Percentiles rank a stretch among this genome's conserved stretches.
Conservation (phyloP, 2,329 filamentous ascomycete species). For the Aureobasidium sp. region DNA sequence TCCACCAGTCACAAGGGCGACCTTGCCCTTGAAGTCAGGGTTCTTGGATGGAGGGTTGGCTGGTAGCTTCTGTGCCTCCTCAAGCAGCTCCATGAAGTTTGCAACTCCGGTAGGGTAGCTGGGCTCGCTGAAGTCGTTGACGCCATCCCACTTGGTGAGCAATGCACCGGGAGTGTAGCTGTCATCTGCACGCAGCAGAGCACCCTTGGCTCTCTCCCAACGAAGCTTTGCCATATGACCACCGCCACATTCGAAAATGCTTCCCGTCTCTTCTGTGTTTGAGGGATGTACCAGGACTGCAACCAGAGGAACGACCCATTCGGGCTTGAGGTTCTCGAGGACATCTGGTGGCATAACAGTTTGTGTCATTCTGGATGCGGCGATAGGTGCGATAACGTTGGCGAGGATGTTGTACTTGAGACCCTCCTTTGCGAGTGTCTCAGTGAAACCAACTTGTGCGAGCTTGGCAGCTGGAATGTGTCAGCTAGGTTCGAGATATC, state of each 20-base stretch:
- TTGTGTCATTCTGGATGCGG: slow-evolving; percentile 90
- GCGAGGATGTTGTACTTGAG: slow-evolving; percentile 94
- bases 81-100: slow-evolving; percentile 80
- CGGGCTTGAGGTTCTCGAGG: slow-evolving; percentile 75
- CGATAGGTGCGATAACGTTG: slow-evolving; percentile 94
- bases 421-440: slow-evolving; percentile 96
- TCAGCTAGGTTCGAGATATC: slow-evolving; percentile 22
- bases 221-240: slow-evolving; percentile 88
- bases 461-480: slow-evolving; percentile 69
- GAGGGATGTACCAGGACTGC: slow-evolving; percentile 80
- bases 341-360: slow-evolving; percentile 95
- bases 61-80: slow-evolving; percentile 72
- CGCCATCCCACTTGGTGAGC: slow-evolving; percentile 80
- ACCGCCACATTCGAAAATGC: slow-evolving; percentile 89
- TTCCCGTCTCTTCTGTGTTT: slow-evolving; percentile 74
- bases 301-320: slow-evolving; percentile 92
- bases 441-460: slow-evolving; percentile 90
- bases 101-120: slow-evolving; percentile 78
- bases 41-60: slow-evolving; percentile 65
- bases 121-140: slow-evolving; percentile 77
- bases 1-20: slow-evolving; percentile 80
- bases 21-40: slow-evolving; percentile 75
- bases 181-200: slow-evolving; percentile 81
- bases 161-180: slow-evolving; percentile 83
- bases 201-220: slow-evolving; percentile 89